phyloP scores from a whole-genome alignment of 1,284 basidiomycete species.

The Papiliotrema fonsecae region DNA sequence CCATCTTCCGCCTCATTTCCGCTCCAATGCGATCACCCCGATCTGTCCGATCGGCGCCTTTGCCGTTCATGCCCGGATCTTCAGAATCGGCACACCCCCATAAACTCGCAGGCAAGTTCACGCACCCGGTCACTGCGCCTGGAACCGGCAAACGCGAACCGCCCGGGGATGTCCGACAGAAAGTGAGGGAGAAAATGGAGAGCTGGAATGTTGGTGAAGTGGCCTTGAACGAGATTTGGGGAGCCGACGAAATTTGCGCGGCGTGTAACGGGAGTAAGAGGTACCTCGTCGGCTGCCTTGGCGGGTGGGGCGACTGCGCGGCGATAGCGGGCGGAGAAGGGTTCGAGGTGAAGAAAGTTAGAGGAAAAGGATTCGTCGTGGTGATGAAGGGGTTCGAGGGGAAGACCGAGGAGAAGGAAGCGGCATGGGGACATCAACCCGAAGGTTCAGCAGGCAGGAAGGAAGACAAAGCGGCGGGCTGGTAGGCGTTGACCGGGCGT shows the following conservation, averaged over 20 bases:
- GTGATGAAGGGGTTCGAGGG: constrained; percentile 24
- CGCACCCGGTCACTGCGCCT: constrained; percentile 47
- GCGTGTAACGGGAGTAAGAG: constrained; percentile 60
- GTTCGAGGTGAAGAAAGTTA: constrained; percentile 22
- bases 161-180: constrained; percentile 53
- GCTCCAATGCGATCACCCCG: constrained; percentile 45
- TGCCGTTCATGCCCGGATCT: constrained; percentile 45
- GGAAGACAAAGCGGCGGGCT: too few species aligned
- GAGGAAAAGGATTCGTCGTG: constrained; percentile 22
- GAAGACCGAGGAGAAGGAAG: too few species aligned
- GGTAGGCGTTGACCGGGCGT: too few species aligned
- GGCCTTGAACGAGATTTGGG: constrained; percentile 67
- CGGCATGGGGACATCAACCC: too few species aligned
- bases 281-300: constrained; percentile 35
- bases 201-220: constrained; percentile 50
- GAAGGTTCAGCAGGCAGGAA: too few species aligned
- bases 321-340: constrained; percentile 10
- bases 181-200: constrained; percentile 56
- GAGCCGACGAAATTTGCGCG: constrained; percentile 54
- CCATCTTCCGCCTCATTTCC: constrained; percentile 55
- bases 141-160: constrained; percentile 43
- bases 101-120: constrained; percentile 54
- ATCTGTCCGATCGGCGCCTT: constrained; percentile 40
- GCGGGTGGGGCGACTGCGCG: constrained; percentile 45
- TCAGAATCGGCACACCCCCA: constrained; percentile 28